These are phyloP conservation scores for Lathyrus aphaca DNA, from an alignment of 306 rosid genomes.

Conservation along the genomic window DNA sequence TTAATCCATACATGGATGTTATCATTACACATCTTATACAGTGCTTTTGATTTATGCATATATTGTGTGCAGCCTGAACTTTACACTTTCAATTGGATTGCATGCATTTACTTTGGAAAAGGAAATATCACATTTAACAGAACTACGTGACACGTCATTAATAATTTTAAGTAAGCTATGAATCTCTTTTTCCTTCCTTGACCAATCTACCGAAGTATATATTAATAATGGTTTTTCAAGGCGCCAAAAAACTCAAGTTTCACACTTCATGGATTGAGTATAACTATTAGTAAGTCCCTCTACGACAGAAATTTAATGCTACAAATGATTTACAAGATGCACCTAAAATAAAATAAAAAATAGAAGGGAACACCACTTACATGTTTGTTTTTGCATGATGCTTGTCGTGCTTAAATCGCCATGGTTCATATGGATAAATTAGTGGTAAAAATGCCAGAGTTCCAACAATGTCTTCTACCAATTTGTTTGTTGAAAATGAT, in stretches of 20 bases:
- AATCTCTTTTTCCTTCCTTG: neutral
- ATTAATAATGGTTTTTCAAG: slow-evolving; percentile 11
- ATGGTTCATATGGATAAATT: slow-evolving; percentile 94
- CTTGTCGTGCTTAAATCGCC: slow-evolving; percentile 96
- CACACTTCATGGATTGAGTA: slow-evolving; percentile 21
- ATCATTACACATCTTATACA: slow-evolving; percentile 1
- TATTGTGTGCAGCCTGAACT: neutral
- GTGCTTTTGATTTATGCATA: slow-evolving; percentile 15
- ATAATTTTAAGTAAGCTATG: neutral
- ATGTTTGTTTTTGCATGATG: slow-evolving; percentile 99
- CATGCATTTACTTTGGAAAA: neutral
- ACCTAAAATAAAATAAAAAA: neutral
- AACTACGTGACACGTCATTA: slow-evolving; percentile 10
- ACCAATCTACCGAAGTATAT: slow-evolving; percentile 15
- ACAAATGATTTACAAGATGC: slow-evolving; percentile 28
- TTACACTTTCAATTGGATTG: neutral
- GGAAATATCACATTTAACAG: neutral
- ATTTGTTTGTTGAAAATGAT: slow-evolving; percentile 91
- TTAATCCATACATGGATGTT: slow-evolving; percentile 16
- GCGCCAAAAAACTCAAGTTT: slow-evolving; percentile 18
- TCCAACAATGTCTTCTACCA: slow-evolving; percentile 94
- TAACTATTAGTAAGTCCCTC: slow-evolving; percentile 12
- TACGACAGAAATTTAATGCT: slow-evolving; percentile 13
- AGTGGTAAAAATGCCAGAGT: slow-evolving; percentile 91
- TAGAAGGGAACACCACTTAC: slow-evolving; percentile 48